Evolutionary conservation across 371 early-diverging fungal genomes (phyloP), one percentile per base, ranked within the genome.

Genomic region (Cokeromyces recurvatus): DNA sequence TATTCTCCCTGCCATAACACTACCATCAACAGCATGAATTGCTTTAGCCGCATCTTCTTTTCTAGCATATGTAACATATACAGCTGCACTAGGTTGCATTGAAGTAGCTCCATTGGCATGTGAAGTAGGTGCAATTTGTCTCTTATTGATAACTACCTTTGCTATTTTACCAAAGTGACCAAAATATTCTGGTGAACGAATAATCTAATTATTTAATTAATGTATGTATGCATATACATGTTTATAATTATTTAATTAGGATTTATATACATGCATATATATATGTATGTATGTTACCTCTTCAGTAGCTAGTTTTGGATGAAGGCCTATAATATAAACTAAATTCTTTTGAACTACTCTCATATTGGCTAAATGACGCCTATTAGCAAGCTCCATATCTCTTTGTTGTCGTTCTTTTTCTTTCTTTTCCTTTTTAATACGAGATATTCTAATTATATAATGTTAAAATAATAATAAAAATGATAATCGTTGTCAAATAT

Each of bases 141-240:
- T 70, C 38, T 74, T 77, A 54, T 89, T 91, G 44, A 92, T 81
- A 19, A 95, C 92, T n/a, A 95, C 82, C 60, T 92, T 90, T 32
- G 85, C 73, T 42, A 97, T 94, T 48, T 90, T 92, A 32, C 98
- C 98, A 71, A 88, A 97, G 64, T 97, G 95, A 9, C 98, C 98
- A 83, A 97, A 96, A 66, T 91, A 95, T 46, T 96, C 95, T 29
- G 74, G 68, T 27, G 84, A 82, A 43, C 89, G 78, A 45, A 97
- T 66, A 8, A 74, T 77, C 84, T 91, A 63, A n/a, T n/a, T n/a
- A n/a, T n/a, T n/a, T n/a, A n/a, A n/a, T n/a, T n/a, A n/a, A n/a
- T n/a, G n/a, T n/a, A n/a, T n/a, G n/a, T n/a, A n/a, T n/a, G n/a
- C n/a, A n/a, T n/a, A n/a, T n/a, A n/a, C n/a, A n/a, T n/a, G n/a